Conservation (phyloP, 352 stramenopile species). For the Phytophthora pisi region DNA sequence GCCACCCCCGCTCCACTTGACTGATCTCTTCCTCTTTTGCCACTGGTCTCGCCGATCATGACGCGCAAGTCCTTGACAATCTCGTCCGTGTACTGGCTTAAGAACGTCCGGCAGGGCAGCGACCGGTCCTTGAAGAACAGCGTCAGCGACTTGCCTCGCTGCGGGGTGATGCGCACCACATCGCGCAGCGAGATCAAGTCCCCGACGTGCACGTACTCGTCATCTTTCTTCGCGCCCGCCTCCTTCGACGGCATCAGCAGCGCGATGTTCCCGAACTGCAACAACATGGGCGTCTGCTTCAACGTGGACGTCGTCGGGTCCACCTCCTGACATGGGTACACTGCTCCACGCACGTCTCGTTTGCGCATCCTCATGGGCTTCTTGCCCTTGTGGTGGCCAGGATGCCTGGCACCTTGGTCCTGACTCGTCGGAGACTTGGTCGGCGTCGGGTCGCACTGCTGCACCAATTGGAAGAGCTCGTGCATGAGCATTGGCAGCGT, state of each 20-base stretch:
- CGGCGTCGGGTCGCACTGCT: constrained; percentile 52
- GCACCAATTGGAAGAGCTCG: constrained; percentile 68
- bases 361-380: constrained; percentile 68
- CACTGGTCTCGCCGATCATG: constrained; percentile 57
- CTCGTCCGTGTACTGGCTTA: constrained; percentile 72
- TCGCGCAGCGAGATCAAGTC: constrained; percentile 72
- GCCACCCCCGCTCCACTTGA: constrained; percentile 10
- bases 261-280: constrained; percentile 74
- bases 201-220: constrained; percentile 63
- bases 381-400: constrained; percentile 14
- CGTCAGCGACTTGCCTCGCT: constrained; percentile 76
- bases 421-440: constrained; percentile 24
- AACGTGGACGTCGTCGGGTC: constrained; percentile 61
- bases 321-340: constrained; percentile 79
- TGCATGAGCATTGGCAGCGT: constrained; percentile 75
- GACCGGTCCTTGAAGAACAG: constrained; percentile 79
- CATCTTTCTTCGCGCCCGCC: constrained; percentile 19
- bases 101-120: constrained; percentile 68
- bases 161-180: constrained; percentile 76
- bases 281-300: constrained; percentile 63
- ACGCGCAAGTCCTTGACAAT: constrained; percentile 68
- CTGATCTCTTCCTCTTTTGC: constrained; percentile 52
- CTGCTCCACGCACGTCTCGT: constrained; percentile 64
- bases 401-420: constrained; percentile 6
- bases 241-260: constrained; percentile 45